These are phyloP conservation scores for Amanita molliuscula DNA, from an alignment of 768 basidiomycete species.

Conservation along the genomic window DNA sequence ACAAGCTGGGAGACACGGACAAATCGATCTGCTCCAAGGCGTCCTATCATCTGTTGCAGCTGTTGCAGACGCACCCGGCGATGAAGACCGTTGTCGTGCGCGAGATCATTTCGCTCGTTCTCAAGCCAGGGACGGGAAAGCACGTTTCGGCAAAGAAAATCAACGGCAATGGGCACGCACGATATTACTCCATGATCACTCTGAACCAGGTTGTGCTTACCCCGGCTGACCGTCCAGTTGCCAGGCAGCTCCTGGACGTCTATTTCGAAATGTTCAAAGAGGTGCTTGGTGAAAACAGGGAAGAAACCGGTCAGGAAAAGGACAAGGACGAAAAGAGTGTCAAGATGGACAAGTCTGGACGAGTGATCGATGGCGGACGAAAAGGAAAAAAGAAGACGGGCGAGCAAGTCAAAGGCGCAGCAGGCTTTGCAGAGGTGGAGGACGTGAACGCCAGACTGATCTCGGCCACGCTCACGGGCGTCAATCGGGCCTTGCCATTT, in stretches of 20 bases:
- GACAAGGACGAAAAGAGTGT: constrained; percentile 22
- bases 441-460: constrained; percentile 75
- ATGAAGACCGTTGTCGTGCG: constrained; percentile 90
- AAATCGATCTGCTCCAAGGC: constrained; percentile 81
- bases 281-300: constrained; percentile 55
- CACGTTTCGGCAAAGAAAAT: constrained; percentile 32
- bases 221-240: constrained; percentile 60
- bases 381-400: constrained; percentile 26
- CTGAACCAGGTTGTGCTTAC: constrained; percentile 86
- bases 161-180: constrained; percentile 55
- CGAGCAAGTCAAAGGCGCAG: constrained; percentile 40
- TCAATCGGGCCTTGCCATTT: constrained; percentile 92
- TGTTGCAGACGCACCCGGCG: constrained; percentile 82
- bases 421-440: constrained; percentile 65
- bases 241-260: constrained; percentile 70
- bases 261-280: constrained; percentile 95
- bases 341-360: constrained; percentile 22
- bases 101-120: constrained; percentile 73
- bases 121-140: constrained; percentile 42
- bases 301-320: constrained; percentile 19
- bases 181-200: constrained; percentile 90
- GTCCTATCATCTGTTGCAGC: constrained; percentile 81
- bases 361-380: constrained; percentile 20
- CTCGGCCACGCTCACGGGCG: constrained; percentile 85
- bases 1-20: constrained; percentile 92